phyloP scores from a whole-genome alignment of 805 yeast genomes.

The Metschnikowia bowlesiae region DNA sequence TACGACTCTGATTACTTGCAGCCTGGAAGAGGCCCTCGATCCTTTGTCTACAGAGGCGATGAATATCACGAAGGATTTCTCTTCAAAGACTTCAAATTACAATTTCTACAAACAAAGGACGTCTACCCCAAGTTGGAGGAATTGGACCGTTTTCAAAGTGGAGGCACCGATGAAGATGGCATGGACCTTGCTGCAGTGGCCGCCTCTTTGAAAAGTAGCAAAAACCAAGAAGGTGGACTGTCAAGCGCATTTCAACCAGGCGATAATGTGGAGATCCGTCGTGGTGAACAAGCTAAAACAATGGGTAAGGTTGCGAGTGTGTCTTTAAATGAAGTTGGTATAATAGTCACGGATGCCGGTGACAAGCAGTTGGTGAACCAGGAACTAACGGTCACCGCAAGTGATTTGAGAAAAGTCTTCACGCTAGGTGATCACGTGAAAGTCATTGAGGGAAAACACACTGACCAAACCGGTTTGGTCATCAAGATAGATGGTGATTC shows the following conservation, averaged over 20 bases:
- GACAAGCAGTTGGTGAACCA: constrained; percentile 54
- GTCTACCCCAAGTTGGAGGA: constrained; percentile 89
- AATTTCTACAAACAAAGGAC: constrained; percentile 71
- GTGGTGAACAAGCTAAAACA: constrained; percentile 92
- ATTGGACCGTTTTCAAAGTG: constrained; percentile 71
- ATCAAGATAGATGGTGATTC: constrained; percentile 77
- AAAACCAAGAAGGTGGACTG: constrained; percentile 22
- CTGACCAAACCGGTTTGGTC: constrained; percentile 93
- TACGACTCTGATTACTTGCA: constrained; percentile 72
- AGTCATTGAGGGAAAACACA: constrained; percentile 84
- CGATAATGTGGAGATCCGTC: constrained; percentile 84
- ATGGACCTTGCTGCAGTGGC: constrained; percentile 84
- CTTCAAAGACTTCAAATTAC: constrained; percentile 79
- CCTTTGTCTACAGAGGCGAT: constrained; percentile 75
- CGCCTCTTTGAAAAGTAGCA: constrained; percentile 65
- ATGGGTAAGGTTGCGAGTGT: constrained; percentile 74
- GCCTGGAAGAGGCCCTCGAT: constrained; percentile 56
- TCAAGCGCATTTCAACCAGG: constrained; percentile 74
- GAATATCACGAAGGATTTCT: constrained; percentile 88
- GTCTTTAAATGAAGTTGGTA: constrained; percentile 50
- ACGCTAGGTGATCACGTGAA: constrained; percentile 92
- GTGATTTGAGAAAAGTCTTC: constrained; percentile 79
- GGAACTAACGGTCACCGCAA: constrained; percentile 74
- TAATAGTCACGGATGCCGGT: constrained; percentile 48
- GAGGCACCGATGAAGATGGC: constrained; percentile 72